Base-by-base conservation (phyloP, 2,329 filamentous ascomycete species). In the Aspergillus fischeri region DNA sequence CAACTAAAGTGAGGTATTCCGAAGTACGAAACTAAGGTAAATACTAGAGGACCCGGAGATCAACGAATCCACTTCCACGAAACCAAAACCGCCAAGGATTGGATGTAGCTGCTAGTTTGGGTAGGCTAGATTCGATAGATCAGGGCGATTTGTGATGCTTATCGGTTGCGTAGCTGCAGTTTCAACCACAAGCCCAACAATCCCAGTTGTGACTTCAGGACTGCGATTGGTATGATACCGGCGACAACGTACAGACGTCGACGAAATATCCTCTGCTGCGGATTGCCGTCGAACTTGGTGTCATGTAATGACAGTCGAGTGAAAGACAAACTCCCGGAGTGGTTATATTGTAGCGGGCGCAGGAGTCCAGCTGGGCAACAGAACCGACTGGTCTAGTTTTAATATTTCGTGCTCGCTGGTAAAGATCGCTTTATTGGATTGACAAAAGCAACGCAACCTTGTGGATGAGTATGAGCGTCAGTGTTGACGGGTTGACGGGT, bases 351-450 rank as follows among this genome's bases (percentile, higher is more conserved):
- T 38, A 38, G 32, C 17, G 14, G 32, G 32, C 32, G 32, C 14
- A 7, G 14, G 14, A 35, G 32, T 38, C 32, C 32, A 14, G 32
- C 32, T 38, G 32, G 14, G 5, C 14, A 17, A 17, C 14, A 10
- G 50, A 49, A 48, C 57, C 57, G 56, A 57, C 54, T 25, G 14
- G 24, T 24, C 20, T 24, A 24, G 21, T 7, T 11, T 8, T 14
- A 47, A 27, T 20, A 11, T 25, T 17, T 47, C 44, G 24, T 17
- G 24, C 21, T 47, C 9, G 11, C 5, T 24, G 44, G 24, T 47
- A 10, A 27, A 6, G 5, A 14, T 27, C 3, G 24, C 24, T 21
- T 14, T 47, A 11, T 8, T 24, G 9, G 24, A 24, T 47, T 24
- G 24, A 14, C 14, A 9, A 47, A 11, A 14, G 21, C 11, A 47